A percentile compares a stretch with the other conserved stretches of the same genome.
These are phyloP conservation scores for Orychophragmus violaceus DNA, from an alignment of 345 rosid genomes.

Conservation along the genomic window DNA sequence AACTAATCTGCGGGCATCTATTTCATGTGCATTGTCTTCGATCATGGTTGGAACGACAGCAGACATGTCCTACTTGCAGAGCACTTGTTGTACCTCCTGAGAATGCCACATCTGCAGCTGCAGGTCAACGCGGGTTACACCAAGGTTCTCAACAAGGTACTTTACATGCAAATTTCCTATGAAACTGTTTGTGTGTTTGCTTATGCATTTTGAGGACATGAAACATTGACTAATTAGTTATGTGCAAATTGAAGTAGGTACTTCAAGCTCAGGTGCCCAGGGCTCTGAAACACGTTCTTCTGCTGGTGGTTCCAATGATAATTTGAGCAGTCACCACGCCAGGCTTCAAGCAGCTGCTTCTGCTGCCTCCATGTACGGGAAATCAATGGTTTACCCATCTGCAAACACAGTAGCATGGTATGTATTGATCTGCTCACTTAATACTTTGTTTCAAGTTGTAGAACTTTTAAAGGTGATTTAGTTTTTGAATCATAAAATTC, in stretches of 20 bases:
- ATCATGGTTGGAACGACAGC: slow-evolving; percentile 96
- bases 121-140: slow-evolving; percentile 52
- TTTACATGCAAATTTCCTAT: slow-evolving; percentile 4
- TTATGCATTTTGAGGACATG: not conserved
- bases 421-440: slow-evolving; percentile 12
- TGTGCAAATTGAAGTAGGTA: slow-evolving; percentile 37
- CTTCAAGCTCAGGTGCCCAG: too few species aligned
- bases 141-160: slow-evolving; percentile 53
- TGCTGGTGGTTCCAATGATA: slow-evolving; percentile 27
- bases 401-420: slow-evolving; percentile 68
- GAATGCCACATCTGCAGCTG: slow-evolving; percentile 43
- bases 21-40: slow-evolving; percentile 91
- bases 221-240: not conserved
- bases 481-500: not conserved
- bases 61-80: slow-evolving; percentile 96
- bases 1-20: slow-evolving; percentile 87
- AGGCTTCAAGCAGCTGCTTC: slow-evolving; percentile 87
- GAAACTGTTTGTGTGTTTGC: not conserved
- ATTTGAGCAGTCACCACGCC: slow-evolving; percentile 56
- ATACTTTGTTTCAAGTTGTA: not conserved
- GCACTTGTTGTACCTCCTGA: slow-evolving; percentile 90
- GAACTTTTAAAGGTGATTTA: not conserved
- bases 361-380: slow-evolving; percentile 79
- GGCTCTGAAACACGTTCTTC: slow-evolving; percentile 44
- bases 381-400: slow-evolving; percentile 82